Percentiles rank a stretch among this genome's conserved stretches.
phyloP scores from a whole-genome alignment of 768 basidiomycete species.

The Tylopilus intermedius region DNA sequence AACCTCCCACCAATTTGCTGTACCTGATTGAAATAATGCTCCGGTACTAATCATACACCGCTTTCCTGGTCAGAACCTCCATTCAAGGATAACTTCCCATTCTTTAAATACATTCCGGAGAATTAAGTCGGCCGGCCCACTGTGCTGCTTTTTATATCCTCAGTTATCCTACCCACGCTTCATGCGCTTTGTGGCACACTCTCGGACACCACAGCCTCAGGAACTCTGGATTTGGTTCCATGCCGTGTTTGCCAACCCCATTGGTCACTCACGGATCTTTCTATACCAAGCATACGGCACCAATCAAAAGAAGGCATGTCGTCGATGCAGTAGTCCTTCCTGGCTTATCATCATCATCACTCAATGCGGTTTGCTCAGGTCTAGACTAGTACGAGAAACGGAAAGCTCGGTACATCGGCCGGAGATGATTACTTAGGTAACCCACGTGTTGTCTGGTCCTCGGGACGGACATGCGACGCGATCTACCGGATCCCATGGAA shows the following conservation, averaged over 20 bases:
- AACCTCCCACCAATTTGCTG: conserved; percentile 14
- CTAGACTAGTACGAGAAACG: background rate
- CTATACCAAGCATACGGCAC: conserved; percentile 3
- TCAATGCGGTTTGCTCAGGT: conserved; percentile 8
- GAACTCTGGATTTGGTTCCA: conserved; percentile 4
- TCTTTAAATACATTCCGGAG: background rate
- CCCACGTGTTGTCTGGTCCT: background rate
- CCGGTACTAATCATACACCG: conserved; percentile 8
- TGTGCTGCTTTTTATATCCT: conserved; percentile 12
- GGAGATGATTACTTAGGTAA: background rate
- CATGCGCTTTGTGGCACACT: conserved; percentile 28
- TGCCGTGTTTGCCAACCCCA: conserved; percentile 1
- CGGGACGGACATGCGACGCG: background rate
- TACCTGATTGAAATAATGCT: conserved; percentile 22
- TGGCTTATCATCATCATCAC: conserved; percentile 7
- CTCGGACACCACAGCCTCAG: conserved; percentile 28
- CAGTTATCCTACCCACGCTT: conserved; percentile 19
- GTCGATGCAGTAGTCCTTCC: background rate
- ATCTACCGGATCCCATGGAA: background rate
- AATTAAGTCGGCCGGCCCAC: background rate
- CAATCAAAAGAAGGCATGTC: background rate
- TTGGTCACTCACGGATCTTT: background rate
- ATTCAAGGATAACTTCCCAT: conserved; percentile 1
- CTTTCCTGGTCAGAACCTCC: conserved; percentile 4
- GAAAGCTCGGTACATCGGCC: background rate